These are phyloP conservation scores for Madurella mycetomatis DNA, from an alignment of 2,329 filamentous ascomycete genomes.

Conservation along the genomic window DNA sequence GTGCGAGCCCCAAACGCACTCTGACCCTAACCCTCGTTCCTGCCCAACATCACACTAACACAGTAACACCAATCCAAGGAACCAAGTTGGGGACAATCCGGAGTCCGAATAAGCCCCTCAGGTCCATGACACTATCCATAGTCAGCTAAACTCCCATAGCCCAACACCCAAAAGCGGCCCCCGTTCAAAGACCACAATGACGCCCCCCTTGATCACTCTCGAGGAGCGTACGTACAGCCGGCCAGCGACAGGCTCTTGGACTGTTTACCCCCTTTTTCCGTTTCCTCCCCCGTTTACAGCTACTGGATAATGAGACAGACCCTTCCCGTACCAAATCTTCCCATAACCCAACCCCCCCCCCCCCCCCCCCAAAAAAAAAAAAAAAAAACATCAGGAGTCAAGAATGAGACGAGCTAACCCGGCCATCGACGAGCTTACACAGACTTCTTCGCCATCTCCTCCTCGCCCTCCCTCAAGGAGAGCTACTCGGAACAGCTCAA, in stretches of 20 bases:
- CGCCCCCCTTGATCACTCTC: slow-evolving; percentile 35
- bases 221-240: slow-evolving; percentile 31
- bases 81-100: neutral
- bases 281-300: too few relatives aligned
- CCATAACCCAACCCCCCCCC: too few relatives aligned
- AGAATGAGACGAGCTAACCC: too few relatives aligned
- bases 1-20: neutral
- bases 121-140: neutral
- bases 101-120: neutral
- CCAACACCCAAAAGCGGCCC: too few relatives aligned
- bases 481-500: slow-evolving; percentile 23
- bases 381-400: too few relatives aligned
- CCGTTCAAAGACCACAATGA: slow-evolving; percentile 10
- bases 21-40: slow-evolving; percentile 3
- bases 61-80: neutral
- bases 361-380: too few relatives aligned
- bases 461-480: slow-evolving; percentile 14
- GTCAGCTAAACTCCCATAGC: neutral
- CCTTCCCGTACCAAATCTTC: too few relatives aligned
- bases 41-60: neutral
- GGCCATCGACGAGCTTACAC: too few relatives aligned
- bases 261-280: too few relatives aligned
- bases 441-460: slow-evolving; percentile 29
- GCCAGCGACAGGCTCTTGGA: too few relatives aligned
- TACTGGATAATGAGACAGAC: too few relatives aligned